These are phyloP conservation scores for Talaromyces trachyspermus DNA, from an alignment of 495 filamentous ascomycete genomes.

Conservation along the genomic window DNA sequence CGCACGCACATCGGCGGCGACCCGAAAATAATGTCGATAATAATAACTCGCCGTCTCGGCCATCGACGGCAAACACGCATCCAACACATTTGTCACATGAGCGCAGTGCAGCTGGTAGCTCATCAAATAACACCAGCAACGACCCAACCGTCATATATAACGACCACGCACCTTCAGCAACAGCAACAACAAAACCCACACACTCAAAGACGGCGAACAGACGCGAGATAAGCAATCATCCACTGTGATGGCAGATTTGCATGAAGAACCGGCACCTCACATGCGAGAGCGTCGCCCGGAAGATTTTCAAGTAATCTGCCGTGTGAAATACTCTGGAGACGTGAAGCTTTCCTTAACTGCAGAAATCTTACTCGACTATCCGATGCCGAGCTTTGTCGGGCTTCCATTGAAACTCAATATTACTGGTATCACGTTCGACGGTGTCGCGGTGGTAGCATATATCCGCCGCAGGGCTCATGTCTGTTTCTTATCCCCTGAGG, in stretches of 20 bases:
- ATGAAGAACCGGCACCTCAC: constrained; percentile 26
- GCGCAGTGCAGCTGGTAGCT: constrained; percentile 4
- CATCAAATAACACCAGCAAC: constrained; percentile 13
- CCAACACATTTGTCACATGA: constrained; percentile 27
- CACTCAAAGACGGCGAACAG: background rate
- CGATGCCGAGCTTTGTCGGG: constrained; percentile 92
- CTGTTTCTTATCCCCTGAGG: constrained; percentile 84
- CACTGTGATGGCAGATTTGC: constrained; percentile 14
- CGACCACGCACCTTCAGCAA: constrained; percentile 6
- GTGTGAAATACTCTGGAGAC: constrained; percentile 79
- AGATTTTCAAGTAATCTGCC: constrained; percentile 85
- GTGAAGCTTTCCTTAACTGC: constrained; percentile 81
- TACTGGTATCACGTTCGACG: constrained; percentile 90
- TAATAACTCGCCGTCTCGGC: constrained; percentile 23
- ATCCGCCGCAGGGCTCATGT: constrained; percentile 76
- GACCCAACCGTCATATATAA: constrained; percentile 7
- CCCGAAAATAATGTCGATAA: constrained; percentile 8
- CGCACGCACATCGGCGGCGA: no score
- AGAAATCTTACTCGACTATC: constrained; percentile 93
- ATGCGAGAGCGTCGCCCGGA: constrained; percentile 36
- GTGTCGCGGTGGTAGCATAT: constrained; percentile 83
- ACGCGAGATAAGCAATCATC: constrained; percentile 1
- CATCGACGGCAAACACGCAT: constrained; percentile 35
- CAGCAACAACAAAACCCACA: background rate
- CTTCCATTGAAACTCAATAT: constrained; percentile 88